phyloP scores from a whole-genome alignment of 441 rosid species.

The Eruca vesicaria region DNA sequence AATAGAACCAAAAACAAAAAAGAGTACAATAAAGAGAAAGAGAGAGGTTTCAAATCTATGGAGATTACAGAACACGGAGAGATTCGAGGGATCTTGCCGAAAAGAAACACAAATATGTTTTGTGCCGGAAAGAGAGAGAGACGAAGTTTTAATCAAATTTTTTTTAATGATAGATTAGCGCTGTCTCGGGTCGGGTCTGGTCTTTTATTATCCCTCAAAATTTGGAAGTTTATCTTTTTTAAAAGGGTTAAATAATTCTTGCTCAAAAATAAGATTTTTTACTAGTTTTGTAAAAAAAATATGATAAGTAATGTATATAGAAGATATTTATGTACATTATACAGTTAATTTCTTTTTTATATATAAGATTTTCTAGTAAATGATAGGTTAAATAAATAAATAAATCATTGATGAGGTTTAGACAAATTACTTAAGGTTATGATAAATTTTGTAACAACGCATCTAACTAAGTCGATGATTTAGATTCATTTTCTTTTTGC shows the following conservation, averaged over 20 bases:
- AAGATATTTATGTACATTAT: no score
- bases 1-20: slow-evolving; percentile 11
- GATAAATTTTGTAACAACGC: background rate
- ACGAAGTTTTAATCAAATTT: slow-evolving; percentile 4
- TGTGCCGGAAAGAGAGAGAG: slow-evolving; percentile 32
- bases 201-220: background rate
- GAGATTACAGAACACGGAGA: slow-evolving; percentile 28
- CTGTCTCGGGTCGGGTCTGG: background rate
- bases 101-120: slow-evolving; percentile 21
- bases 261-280: background rate
- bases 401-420: background rate
- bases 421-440: background rate
- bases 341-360: no score
- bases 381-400: background rate
- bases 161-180: slow-evolving; percentile 1
- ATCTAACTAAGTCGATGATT: background rate
- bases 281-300: no score
- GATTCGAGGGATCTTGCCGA: slow-evolving; percentile 34
- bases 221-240: background rate
- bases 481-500: background rate
- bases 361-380: background rate
- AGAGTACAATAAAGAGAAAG: background rate
- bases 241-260: background rate
- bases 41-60: slow-evolving; percentile 19
- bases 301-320: no score